Base-by-base conservation (phyloP, 202 grass and related monocot genomes). In the Schoenoplectus triqueter region DNA sequence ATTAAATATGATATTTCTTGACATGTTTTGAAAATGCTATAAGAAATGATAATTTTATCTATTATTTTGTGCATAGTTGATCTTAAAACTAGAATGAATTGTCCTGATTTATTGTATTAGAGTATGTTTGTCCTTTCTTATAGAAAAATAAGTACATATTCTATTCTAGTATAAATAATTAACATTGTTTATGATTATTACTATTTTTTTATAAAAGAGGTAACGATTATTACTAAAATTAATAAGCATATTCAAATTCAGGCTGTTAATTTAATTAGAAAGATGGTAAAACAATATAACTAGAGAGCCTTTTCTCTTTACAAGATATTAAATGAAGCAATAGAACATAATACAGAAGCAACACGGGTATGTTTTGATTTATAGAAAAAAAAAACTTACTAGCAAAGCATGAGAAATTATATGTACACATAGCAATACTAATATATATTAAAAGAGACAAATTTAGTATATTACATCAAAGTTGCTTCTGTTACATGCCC, bases 401-500 rank as follows among this genome's bases (percentile, higher is more conserved):
- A 9, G 64, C 8, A 1, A 39, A 39, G 9, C 31, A 3, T 10
- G 10, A 39, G 13, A 59, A 4, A 10, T 67, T 40, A n/a, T 59
- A 59, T 2, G 55, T 42, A 60, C 1, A 8, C 22, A 78, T n/a
- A 56, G 50, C 10, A 15, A n/a, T 15, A 3, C 65, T 42, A 3
- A 40, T 68, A 3, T 67, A 15, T 15, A 3, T 59, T 59, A 59
- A 56, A 51, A 13, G 14, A 59, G 2, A 14, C 2, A n/a, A 59
- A 59, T n/a, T 15, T 15, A 14, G 14, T 10, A 15, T 2, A 13
- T 31, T 44, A 80, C 7, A 60, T 18, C 10, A 80, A 64, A 80
- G 6, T 0, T 18, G 2, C 15, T 52, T 14, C 41, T 15, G 6
- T 40, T 40, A 61, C 91, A 92, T 88, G 3, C 93, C 91, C 89